Evolutionary conservation across 805 yeast genomes (phyloP), one percentile per base, ranked within the genome.

Genomic region (Tetrapisispora arboricola): DNA sequence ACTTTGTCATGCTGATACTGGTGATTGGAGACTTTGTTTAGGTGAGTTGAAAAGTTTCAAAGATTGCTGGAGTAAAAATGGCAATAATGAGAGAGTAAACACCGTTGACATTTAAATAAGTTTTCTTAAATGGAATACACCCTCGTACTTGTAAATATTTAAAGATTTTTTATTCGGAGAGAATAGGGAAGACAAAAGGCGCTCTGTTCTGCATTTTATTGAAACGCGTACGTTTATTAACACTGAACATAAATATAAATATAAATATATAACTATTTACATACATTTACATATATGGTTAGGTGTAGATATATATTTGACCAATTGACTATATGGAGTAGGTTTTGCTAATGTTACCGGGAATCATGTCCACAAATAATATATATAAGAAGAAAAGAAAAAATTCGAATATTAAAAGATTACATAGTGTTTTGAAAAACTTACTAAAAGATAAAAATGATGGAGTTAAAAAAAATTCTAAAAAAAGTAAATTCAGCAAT

Each of bases 11-110:
- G 87, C 86, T 3, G 94, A 83, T 44, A 80, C 79, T 1, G 76
- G 76, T 22, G 94, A 84, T 55, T 84, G 95, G 95, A 63, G 94
- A 40, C 62, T 76, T 51, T 83, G 94, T 48, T 57, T 75, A 2
- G 62, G 64, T 16, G 92, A 84, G 55, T 81, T 79, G 82, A 63
- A 64, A 26, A 73, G 71, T 13, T 79, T 80, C 53, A 68, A 71
- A 40, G 65, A 71, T 41, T 80, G 88, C 61, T 80, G 87, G 87
- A 71, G 63, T 8, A 51, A 45, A 13, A 66, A 76, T 53, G 72
- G 74, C 31, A 80, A 80, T 48, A 64, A 73, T 50, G 65, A 65
- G 40, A 65, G 86, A 29, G 60, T 55, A 1, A 40, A 44, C 6
- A 60, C 64, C 2, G 54, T 58, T 3, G 63, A 60, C 42, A 49